Conservation (phyloP, 495 filamentous ascomycete genomes). For the Lophium mytilinum region DNA sequence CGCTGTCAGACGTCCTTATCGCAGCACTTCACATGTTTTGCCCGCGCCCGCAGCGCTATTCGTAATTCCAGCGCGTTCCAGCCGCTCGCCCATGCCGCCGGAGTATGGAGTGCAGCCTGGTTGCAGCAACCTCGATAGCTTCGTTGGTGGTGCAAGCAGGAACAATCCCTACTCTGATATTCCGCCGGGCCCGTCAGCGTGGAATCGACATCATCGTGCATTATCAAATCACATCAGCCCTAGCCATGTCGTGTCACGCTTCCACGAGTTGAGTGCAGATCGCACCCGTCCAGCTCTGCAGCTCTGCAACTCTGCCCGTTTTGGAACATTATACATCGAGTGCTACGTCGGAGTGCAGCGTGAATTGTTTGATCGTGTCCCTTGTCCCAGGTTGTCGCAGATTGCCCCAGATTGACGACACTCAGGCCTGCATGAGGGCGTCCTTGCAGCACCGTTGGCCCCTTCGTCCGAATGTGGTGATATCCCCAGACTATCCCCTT, state of each 20-base stretch:
- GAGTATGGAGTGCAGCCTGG: slow-evolving; percentile 5
- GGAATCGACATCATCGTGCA: slow-evolving; percentile 17
- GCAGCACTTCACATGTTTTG: slow-evolving; percentile 1
- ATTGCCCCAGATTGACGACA: too few relatives aligned
- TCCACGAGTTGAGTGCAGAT: too few relatives aligned
- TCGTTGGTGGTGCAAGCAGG: slow-evolving; percentile 2
- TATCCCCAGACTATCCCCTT: too few relatives aligned
- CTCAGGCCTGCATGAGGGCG: too few relatives aligned
- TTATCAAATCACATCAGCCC: slow-evolving; percentile 1
- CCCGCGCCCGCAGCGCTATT: too few relatives aligned
- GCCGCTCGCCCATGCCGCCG: neutral
- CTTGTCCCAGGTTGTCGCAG: too few relatives aligned
- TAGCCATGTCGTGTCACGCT: neutral
- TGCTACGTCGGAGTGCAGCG: neutral
- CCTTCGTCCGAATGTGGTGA: too few relatives aligned
- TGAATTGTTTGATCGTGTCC: neutral
- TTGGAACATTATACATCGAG: neutral
- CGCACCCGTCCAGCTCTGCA: too few relatives aligned
- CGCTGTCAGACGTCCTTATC: neutral
- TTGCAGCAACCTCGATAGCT: neutral
- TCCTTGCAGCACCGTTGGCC: too few relatives aligned
- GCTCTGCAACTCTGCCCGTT: neutral
- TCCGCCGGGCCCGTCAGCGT: neutral
- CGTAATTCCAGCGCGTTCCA: too few relatives aligned
- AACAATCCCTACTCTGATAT: slow-evolving; percentile 12